Percentiles rank a stretch among this genome's conserved stretches.
phyloP scores from a whole-genome alignment of 2,329 filamentous ascomycete species.

The Fusarium protoensiforme region DNA sequence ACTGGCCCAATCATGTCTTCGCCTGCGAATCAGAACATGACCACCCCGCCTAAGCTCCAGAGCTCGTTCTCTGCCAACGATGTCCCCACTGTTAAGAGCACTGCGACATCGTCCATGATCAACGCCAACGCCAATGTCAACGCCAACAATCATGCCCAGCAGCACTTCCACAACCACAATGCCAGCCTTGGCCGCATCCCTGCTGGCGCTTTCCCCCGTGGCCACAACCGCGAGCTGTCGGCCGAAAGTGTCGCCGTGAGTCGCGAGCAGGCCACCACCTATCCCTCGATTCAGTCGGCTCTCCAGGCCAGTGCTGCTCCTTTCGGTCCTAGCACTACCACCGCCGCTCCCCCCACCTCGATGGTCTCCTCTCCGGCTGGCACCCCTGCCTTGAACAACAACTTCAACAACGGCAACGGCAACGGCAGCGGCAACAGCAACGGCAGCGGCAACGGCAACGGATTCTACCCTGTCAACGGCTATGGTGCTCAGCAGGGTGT shows the following conservation, averaged over 20 bases:
- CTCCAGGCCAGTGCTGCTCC: constrained; percentile 83
- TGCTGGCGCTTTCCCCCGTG: constrained; percentile 70
- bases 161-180: constrained; percentile 81
- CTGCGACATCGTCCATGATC: constrained; percentile 59
- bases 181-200: constrained; percentile 85
- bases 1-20: constrained; percentile 55
- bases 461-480: constrained; percentile 46
- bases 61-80: constrained; percentile 93
- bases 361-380: constrained; percentile 40
- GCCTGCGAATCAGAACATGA: constrained; percentile 63
- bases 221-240: constrained; percentile 80
- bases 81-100: constrained; percentile 83
- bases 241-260: constrained; percentile 55
- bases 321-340: constrained; percentile 72
- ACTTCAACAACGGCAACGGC: constrained; percentile 38
- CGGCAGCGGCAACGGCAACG: constrained; percentile 39
- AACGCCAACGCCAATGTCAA: constrained; percentile 62
- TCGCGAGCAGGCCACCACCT: constrained; percentile 60
- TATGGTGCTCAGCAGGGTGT: constrained; percentile 45
- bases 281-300: constrained; percentile 73
- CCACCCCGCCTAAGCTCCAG: constrained; percentile 79
- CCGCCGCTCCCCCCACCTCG: constrained; percentile 43
- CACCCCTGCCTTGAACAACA: constrained; percentile 40
- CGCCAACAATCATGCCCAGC: constrained; percentile 69
- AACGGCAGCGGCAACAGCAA: constrained; percentile 43